Conservation (phyloP, 257 asterid species). For the Solanum chmielewskii region DNA sequence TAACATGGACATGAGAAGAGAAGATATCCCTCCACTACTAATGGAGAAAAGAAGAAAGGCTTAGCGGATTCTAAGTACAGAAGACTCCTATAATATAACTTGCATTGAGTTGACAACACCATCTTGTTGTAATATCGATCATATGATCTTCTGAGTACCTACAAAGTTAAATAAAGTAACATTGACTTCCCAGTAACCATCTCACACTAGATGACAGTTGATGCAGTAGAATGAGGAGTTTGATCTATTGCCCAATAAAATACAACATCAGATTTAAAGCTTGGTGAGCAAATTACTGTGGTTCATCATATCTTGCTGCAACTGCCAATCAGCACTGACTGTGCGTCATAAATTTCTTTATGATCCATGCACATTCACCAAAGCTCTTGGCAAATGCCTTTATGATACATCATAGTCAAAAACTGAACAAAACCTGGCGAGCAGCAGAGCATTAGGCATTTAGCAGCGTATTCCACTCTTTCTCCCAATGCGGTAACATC, state of each 20-base stretch:
- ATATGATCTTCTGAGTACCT: background rate
- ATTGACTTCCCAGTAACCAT: background rate
- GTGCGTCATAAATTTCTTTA: background rate
- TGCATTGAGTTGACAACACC: background rate
- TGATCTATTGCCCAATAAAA: background rate
- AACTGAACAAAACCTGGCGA: background rate
- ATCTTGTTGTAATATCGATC: background rate
- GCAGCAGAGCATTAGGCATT: background rate
- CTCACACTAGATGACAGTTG: background rate
- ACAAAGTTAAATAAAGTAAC: background rate
- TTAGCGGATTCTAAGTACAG: background rate
- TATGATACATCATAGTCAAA: background rate
- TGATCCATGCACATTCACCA: background rate
- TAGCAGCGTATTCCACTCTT: background rate
- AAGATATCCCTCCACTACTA: background rate
- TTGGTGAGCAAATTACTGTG: background rate
- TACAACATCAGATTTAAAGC: background rate
- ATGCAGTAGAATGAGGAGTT: background rate
- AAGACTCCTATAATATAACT: background rate
- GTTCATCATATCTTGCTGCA: background rate
- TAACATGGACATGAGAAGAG: background rate
- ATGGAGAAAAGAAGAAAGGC: background rate
- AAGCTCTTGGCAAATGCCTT: background rate
- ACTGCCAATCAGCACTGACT: background rate
- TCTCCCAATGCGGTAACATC: slow-evolving; percentile 3